These are phyloP conservation scores for Cicer yamashitae DNA, from an alignment of 306 rosid species.

Conservation along the genomic window DNA sequence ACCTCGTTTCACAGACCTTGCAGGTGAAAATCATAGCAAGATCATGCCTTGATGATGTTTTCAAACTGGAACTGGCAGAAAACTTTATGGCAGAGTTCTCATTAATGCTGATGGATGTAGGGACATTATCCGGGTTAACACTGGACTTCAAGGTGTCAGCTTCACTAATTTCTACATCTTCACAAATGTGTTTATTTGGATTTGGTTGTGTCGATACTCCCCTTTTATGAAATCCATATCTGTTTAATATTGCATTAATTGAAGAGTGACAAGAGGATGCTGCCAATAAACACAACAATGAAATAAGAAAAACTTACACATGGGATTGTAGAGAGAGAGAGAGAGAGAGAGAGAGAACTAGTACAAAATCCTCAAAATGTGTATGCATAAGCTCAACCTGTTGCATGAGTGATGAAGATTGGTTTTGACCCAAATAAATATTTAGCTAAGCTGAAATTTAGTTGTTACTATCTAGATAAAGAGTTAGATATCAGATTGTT, in stretches of 20 bases:
- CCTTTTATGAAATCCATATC: slow-evolving; percentile 50
- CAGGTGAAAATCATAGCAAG: slow-evolving; percentile 93
- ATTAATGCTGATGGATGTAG: slow-evolving; percentile 38
- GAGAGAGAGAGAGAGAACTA: background rate
- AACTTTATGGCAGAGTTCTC: slow-evolving; percentile 46
- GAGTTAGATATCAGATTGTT: slow-evolving; percentile 9
- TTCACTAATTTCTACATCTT: slow-evolving; percentile 53
- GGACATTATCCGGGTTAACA: slow-evolving; percentile 32
- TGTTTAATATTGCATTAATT: slow-evolving; percentile 45
- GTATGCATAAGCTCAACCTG: slow-evolving; percentile 22
- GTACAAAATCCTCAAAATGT: slow-evolving; percentile 9
- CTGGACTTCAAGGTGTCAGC: slow-evolving; percentile 33
- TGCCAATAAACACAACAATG: slow-evolving; percentile 49
- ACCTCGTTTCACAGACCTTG: slow-evolving; percentile 91
- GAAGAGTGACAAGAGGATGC: slow-evolving; percentile 58
- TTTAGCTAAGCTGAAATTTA: slow-evolving; percentile 6
- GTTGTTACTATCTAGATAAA: slow-evolving; percentile 16
- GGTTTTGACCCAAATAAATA: slow-evolving; percentile 14
- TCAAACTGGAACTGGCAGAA: slow-evolving; percentile 63
- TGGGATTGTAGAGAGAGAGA: background rate
- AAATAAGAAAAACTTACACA: slow-evolving; percentile 4
- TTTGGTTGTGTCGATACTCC: slow-evolving; percentile 47
- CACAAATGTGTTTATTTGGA: slow-evolving; percentile 46
- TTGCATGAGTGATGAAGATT: slow-evolving; percentile 10
- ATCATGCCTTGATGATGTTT: slow-evolving; percentile 84